A percentile compares a stretch with the other conserved stretches of the same genome.
Evolutionary conservation across 116 monocot genomes (phyloP).

Genomic region (Papilionanthe hybrid): DNA sequence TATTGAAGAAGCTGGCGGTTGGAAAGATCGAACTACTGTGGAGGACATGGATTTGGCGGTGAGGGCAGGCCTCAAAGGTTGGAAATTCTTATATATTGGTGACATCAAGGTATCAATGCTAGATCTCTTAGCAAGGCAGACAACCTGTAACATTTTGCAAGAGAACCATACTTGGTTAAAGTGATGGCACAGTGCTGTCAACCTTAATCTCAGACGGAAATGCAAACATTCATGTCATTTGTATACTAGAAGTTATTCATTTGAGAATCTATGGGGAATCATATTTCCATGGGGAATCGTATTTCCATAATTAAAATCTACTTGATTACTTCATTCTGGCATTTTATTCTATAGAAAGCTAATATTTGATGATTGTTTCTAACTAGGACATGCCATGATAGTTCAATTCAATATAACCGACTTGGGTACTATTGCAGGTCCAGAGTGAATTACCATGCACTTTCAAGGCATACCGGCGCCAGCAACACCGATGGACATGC

Average conservation of each 20-base stretch:
- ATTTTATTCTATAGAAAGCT: not conserved
- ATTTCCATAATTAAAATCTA: not conserved
- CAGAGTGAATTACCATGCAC: conserved; percentile 52
- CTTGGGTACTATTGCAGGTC: conserved; percentile 17
- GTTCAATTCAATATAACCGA: not conserved
- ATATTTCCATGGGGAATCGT: not conserved
- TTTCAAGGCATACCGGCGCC: conserved; percentile 38
- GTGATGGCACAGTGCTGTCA: not conserved
- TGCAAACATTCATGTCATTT: not conserved
- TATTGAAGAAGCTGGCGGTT: conserved; percentile 7
- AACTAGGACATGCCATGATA: not conserved
- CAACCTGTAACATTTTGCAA: not conserved
- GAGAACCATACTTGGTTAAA: not conserved
- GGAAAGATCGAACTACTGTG: conserved; percentile 8
- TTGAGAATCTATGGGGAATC: not conserved
- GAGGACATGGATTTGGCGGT: conserved; percentile 8
- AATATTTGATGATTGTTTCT: not conserved
- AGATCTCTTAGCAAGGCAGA: not conserved
- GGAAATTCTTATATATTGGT: conserved; percentile 10
- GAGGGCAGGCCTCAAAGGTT: conserved; percentile 7
- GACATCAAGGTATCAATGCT: conserved; percentile 10
- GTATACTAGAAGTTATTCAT: not conserved
- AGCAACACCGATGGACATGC: conserved; percentile 49
- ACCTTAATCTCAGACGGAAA: not conserved
- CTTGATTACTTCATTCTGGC: not conserved